A percentile compares a stretch with the other conserved stretches of the same genome.
phyloP scores from a whole-genome alignment of 1,284 basidiomycete genomes.

The Golubevia pallescens region DNA sequence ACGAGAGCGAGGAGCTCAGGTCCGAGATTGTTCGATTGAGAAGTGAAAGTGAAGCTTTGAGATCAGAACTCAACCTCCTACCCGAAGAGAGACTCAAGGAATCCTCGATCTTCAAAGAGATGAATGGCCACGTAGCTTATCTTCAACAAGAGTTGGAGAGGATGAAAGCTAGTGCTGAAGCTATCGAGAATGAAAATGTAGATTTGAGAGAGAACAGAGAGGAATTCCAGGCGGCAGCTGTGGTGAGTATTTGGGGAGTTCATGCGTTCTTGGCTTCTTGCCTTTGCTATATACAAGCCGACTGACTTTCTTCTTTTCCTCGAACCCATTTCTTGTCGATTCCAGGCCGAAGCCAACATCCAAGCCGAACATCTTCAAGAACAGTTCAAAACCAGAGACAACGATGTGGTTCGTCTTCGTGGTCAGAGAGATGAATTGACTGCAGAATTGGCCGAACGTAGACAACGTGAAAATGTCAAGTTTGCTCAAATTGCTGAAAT shows the following conservation, averaged over 20 bases:
- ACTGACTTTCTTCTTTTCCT: background rate
- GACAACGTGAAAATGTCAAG: constrained; percentile 47
- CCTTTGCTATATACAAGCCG: background rate
- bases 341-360: constrained; percentile 32
- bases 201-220: constrained; percentile 45
- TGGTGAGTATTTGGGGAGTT: constrained; percentile 5
- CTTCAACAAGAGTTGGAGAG: constrained; percentile 20
- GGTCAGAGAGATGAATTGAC: constrained; percentile 55
- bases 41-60: constrained; percentile 13
- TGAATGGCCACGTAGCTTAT: constrained; percentile 17
- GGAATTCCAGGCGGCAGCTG: constrained; percentile 15
- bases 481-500: constrained; percentile 55
- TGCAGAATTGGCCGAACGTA: constrained; percentile 51
- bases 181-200: constrained; percentile 35
- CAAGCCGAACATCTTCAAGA: constrained; percentile 47
- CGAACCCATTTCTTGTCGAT: constrained; percentile 1
- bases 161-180: constrained; percentile 7
- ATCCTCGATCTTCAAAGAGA: constrained; percentile 16
- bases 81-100: constrained; percentile 20
- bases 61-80: constrained; percentile 12
- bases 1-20: constrained; percentile 18
- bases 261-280: background rate
- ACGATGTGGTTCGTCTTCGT: constrained; percentile 51
- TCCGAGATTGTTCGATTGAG: constrained; percentile 15
- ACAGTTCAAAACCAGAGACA: constrained; percentile 43